Conservation (phyloP, 2,329 filamentous ascomycete species). For the Aspergillus intermedius region DNA sequence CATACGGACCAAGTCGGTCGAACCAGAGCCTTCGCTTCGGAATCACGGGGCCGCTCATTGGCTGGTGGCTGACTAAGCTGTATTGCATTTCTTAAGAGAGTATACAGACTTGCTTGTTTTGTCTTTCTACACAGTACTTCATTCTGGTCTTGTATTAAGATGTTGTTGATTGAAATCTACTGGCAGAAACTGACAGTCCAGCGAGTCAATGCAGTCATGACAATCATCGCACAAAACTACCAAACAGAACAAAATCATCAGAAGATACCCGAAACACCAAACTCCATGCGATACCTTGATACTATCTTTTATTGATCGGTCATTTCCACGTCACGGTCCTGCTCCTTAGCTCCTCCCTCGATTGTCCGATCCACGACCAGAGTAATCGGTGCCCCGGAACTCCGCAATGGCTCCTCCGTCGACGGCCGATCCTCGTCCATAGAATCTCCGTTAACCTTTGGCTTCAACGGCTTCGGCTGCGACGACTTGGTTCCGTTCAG, state of each 20-base stretch:
- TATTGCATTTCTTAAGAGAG: background rate
- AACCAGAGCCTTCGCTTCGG: slow-evolving; percentile 36
- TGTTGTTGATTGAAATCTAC: too few relatives aligned
- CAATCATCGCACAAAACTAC: too few relatives aligned
- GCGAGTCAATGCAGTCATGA: too few relatives aligned
- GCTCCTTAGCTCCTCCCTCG: slow-evolving; percentile 33
- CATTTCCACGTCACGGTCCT: slow-evolving; percentile 56
- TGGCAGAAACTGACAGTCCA: too few relatives aligned
- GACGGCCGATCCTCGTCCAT: slow-evolving; percentile 11
- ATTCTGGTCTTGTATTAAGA: too few relatives aligned
- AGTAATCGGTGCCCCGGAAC: slow-evolving; percentile 43
- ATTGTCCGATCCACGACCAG: slow-evolving; percentile 50
- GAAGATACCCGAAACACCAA: background rate
- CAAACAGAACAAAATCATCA: too few relatives aligned
- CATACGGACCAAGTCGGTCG: slow-evolving; percentile 12
- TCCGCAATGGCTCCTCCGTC: slow-evolving; percentile 14
- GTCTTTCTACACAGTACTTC: too few relatives aligned
- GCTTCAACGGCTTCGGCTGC: slow-evolving; percentile 7
- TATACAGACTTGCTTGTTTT: too few relatives aligned
- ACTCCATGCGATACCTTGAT: background rate
- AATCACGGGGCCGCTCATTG: slow-evolving; percentile 38
- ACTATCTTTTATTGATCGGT: slow-evolving; percentile 37
- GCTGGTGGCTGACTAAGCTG: slow-evolving; percentile 9
- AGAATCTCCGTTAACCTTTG: slow-evolving; percentile 18
- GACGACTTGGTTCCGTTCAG: slow-evolving; percentile 23